These are phyloP conservation scores for Chaetomium sp. DNA, from an alignment of 2,329 filamentous ascomycete genomes.

Conservation along the genomic window DNA sequence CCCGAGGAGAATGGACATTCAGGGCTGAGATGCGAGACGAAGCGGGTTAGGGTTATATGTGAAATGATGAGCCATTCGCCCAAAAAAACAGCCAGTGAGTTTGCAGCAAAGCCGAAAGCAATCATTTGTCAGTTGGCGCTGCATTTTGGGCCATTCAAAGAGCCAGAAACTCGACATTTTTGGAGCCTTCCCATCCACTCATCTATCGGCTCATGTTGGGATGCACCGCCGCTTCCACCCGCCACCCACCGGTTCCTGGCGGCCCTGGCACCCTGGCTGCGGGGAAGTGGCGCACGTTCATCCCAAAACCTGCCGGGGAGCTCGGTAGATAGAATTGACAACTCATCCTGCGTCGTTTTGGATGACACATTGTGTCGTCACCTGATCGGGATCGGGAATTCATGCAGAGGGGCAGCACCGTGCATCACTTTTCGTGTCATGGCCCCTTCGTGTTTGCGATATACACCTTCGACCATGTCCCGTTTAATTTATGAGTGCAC, in stretches of 20 bases:
- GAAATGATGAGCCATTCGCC: neutral
- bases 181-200: neutral
- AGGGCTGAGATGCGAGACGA: neutral
- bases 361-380: conserved; percentile 34
- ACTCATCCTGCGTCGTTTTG: conserved; percentile 31
- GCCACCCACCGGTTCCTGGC: conserved; percentile 18
- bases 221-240: neutral
- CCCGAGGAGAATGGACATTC: too few relatives aligned
- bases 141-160: conserved; percentile 9
- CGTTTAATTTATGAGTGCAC: conserved; percentile 29
- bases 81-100: conserved; percentile 6
- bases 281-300: conserved; percentile 21
- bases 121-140: neutral
- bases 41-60: conserved; percentile 7
- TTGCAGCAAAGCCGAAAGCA: neutral
- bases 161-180: neutral
- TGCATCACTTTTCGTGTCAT: conserved; percentile 22
- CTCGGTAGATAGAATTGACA: conserved; percentile 27
- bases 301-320: neutral
- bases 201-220: neutral
- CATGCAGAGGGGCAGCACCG: conserved; percentile 25
- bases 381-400: conserved; percentile 34
- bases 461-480: conserved; percentile 15
- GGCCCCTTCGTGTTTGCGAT: conserved; percentile 31
- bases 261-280: too few relatives aligned